phyloP scores from a whole-genome alignment of 345 rosid genomes.

The Litchi chinensis region DNA sequence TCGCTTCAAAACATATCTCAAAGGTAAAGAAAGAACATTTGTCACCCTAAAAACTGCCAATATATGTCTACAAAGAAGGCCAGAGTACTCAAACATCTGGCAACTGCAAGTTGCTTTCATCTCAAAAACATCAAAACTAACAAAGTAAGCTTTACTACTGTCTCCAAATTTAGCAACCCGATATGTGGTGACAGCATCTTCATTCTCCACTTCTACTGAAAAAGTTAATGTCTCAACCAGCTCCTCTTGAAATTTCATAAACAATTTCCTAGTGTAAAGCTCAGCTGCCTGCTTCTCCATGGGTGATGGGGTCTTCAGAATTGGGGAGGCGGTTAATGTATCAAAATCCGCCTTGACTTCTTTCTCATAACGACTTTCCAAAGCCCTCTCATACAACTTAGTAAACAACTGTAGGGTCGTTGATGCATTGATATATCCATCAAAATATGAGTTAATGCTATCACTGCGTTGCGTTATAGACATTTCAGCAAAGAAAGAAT shows the following conservation, averaged over 20 bases:
- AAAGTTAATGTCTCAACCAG: conserved; percentile 43
- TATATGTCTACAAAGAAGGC: conserved; percentile 43
- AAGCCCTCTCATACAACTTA: conserved; percentile 43
- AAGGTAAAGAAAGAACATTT: conserved; percentile 46
- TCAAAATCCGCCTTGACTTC: conserved; percentile 51
- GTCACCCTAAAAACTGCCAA: conserved; percentile 47
- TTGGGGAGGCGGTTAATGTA: conserved; percentile 37
- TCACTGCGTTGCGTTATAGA: conserved; percentile 36
- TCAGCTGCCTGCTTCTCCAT: conserved; percentile 48
- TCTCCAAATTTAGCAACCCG: conserved; percentile 41
- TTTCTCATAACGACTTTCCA: conserved; percentile 36
- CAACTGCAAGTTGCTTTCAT: conserved; percentile 44
- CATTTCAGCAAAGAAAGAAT: conserved; percentile 45
- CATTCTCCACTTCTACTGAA: conserved; percentile 35
- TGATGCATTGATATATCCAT: conserved; percentile 44
- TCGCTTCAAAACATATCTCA: conserved; percentile 35
- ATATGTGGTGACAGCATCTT: conserved; percentile 29
- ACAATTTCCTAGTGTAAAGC: conserved; percentile 42
- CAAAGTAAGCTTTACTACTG: conserved; percentile 35
- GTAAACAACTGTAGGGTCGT: conserved; percentile 34
- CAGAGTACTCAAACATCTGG: conserved; percentile 46
- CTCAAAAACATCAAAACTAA: conserved; percentile 32
- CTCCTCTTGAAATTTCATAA: conserved; percentile 46
- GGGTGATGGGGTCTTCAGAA: conserved; percentile 47
- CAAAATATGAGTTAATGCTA: conserved; percentile 42